These are phyloP conservation scores for Protomyces gravidus DNA, from an alignment of 1,139 yeast species.

Conservation along the genomic window DNA sequence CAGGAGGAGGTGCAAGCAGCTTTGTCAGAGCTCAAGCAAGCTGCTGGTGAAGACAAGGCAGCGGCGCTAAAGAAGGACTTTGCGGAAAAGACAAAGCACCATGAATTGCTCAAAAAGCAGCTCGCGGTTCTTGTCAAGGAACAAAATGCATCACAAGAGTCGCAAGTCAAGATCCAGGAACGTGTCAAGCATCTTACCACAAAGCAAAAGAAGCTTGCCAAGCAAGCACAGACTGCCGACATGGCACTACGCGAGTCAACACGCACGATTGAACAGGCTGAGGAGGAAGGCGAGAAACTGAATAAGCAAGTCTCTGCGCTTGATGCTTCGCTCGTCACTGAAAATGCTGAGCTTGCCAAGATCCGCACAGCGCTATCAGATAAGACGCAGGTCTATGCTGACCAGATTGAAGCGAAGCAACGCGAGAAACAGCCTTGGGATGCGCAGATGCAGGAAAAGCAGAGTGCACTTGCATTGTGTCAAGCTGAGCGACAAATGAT, in stretches of 20 bases:
- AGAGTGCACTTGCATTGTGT: slow-evolving; percentile 61
- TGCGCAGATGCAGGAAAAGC: slow-evolving; percentile 60
- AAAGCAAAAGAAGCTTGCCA: slow-evolving; percentile 60
- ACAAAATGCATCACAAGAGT: slow-evolving; percentile 41
- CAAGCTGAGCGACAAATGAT: slow-evolving; percentile 63
- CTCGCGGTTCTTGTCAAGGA: slow-evolving; percentile 29
- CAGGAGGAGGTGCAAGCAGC: slow-evolving; percentile 50
- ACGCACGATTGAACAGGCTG: slow-evolving; percentile 49
- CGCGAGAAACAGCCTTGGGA: slow-evolving; percentile 79
- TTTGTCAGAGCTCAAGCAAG: slow-evolving; percentile 45
- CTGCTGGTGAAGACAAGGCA: slow-evolving; percentile 45
- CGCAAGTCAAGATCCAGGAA: slow-evolving; percentile 68
- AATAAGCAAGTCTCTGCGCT: slow-evolving; percentile 44
- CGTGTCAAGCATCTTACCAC: slow-evolving; percentile 57
- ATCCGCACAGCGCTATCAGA: slow-evolving; percentile 65
- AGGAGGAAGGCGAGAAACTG: slow-evolving; percentile 45
- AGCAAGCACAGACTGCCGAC: slow-evolving; percentile 44
- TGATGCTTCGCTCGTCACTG: slow-evolving; percentile 48
- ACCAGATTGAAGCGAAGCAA: slow-evolving; percentile 60
- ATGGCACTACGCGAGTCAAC: slow-evolving; percentile 47
- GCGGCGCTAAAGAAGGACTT: slow-evolving; percentile 44
- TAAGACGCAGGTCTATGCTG: slow-evolving; percentile 64
- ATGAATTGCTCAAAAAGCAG: slow-evolving; percentile 29
- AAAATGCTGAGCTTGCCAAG: slow-evolving; percentile 54
- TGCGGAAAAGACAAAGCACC: slow-evolving; percentile 37